Conservation (phyloP, 192 early-diverging fungal species). For the Linnemannia zychae region DNA sequence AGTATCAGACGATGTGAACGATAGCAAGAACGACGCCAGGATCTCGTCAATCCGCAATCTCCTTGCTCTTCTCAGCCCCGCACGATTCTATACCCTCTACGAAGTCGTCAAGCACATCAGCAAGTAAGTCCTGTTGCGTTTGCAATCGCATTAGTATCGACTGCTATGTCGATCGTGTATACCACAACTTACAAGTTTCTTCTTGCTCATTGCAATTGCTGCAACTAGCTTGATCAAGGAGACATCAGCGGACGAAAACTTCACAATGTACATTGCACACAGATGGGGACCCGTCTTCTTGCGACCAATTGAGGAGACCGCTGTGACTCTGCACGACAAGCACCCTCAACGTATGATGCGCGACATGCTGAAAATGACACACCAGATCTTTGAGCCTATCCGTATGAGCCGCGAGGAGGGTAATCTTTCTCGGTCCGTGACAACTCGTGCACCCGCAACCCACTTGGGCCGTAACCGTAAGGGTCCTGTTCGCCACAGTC, state of each 20-base stretch:
- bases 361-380: constrained; percentile 60
- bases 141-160: neutral
- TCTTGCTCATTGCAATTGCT: neutral
- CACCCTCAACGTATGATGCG: constrained; percentile 57
- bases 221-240: constrained; percentile 38
- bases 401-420: constrained; percentile 52
- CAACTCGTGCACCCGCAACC: constrained; percentile 34
- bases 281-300: constrained; percentile 65
- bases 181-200: constrained; percentile 11
- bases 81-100: constrained; percentile 62
- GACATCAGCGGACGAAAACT: constrained; percentile 42
- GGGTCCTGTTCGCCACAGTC: constrained; percentile 25
- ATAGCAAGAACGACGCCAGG: constrained; percentile 49
- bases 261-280: constrained; percentile 54
- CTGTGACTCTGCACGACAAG: constrained; percentile 58
- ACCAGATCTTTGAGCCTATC: constrained; percentile 60
- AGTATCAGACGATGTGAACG: constrained; percentile 45
- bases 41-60: constrained; percentile 63
- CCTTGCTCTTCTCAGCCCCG: constrained; percentile 58
- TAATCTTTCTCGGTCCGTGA: constrained; percentile 46
- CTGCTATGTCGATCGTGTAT: too few relatives aligned
- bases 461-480: constrained; percentile 25
- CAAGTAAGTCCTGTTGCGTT: constrained; percentile 21
- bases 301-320: constrained; percentile 56
- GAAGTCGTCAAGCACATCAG: constrained; percentile 54